These are phyloP conservation scores for Hypoxylon crocopeplum DNA, from an alignment of 495 filamentous ascomycete genomes.

Conservation along the genomic window DNA sequence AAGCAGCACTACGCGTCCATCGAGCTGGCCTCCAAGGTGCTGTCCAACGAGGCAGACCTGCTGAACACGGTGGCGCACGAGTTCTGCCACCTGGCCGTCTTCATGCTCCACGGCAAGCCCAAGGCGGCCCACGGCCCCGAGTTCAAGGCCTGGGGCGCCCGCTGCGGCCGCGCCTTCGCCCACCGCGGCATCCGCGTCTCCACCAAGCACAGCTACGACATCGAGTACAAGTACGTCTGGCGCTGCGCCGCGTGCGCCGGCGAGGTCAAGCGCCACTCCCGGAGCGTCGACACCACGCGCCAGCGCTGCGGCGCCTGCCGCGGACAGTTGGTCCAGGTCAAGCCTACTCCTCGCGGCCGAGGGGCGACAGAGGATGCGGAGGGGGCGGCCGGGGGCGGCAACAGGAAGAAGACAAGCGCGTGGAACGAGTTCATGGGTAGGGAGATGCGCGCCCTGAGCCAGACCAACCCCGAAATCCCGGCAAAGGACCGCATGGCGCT, in stretches of 20 bases:
- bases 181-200: constrained; percentile 72
- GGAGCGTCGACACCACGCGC: constrained; percentile 72
- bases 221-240: constrained; percentile 92
- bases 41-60: constrained; percentile 76
- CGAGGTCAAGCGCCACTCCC: constrained; percentile 80
- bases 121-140: constrained; percentile 79
- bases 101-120: constrained; percentile 73
- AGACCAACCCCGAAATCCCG: constrained; percentile 51
- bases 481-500: constrained; percentile 67
- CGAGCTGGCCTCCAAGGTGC: constrained; percentile 87
- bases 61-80: constrained; percentile 91
- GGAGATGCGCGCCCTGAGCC: constrained; percentile 58
- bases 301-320: constrained; percentile 76
- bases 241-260: constrained; percentile 69
- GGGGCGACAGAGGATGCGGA: constrained; percentile 27
- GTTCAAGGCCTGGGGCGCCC: constrained; percentile 75
- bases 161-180: constrained; percentile 44
- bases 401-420: constrained; percentile 47
- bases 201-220: constrained; percentile 85
- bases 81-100: constrained; percentile 91
- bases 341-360: constrained; percentile 71
- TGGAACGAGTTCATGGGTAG: constrained; percentile 71
- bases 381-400: neutral
- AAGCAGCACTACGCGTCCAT: constrained; percentile 75
- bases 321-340: constrained; percentile 73